phyloP scores from a whole-genome alignment of 805 yeast genomes.

The Lipomyces sp. region DNA sequence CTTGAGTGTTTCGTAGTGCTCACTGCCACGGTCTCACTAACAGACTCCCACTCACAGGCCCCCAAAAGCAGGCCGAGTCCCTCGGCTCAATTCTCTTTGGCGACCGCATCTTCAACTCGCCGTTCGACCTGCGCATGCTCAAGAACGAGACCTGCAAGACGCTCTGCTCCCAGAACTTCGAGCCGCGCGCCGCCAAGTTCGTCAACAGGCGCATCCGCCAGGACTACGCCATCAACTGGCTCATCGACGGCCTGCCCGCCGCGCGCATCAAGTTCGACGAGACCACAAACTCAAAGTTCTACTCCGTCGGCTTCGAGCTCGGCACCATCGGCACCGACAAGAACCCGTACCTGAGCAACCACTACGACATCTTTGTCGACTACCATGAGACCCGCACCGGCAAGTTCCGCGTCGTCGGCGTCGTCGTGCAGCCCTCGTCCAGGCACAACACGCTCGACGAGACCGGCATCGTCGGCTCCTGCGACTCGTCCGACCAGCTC shows the following conservation, averaged over 20 bases:
- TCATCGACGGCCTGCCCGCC: conserved; percentile 91
- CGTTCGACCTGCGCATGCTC: conserved; percentile 76
- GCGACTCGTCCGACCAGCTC: conserved; percentile 32
- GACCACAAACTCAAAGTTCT: conserved; percentile 59
- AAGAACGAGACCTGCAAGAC: conserved; percentile 62
- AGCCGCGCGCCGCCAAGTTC: conserved; percentile 65
- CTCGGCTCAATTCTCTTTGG: conserved; percentile 93
- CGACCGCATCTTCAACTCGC: conserved; percentile 91
- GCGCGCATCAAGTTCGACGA: conserved; percentile 56
- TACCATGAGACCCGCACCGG: conserved; percentile 72
- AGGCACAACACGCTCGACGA: conserved; percentile 43
- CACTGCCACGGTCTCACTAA: not conserved
- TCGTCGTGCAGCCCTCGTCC: conserved; percentile 69
- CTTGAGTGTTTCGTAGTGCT: conserved; percentile 44
- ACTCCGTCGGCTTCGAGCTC: conserved; percentile 76
- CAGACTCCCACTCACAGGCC: conserved; percentile 9
- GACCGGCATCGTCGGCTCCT: conserved; percentile 30
- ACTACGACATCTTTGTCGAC: conserved; percentile 73
- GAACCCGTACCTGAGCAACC: conserved; percentile 70
- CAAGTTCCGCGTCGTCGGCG: conserved; percentile 86
- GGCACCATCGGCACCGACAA: conserved; percentile 60
- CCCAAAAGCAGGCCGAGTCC: conserved; percentile 72
- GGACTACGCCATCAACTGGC: conserved; percentile 87
- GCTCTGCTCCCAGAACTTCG: conserved; percentile 61
- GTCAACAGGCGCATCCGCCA: conserved; percentile 76